phyloP scores from a whole-genome alignment of 2,329 filamentous ascomycete species.

The Fonsecaea erecta region DNA sequence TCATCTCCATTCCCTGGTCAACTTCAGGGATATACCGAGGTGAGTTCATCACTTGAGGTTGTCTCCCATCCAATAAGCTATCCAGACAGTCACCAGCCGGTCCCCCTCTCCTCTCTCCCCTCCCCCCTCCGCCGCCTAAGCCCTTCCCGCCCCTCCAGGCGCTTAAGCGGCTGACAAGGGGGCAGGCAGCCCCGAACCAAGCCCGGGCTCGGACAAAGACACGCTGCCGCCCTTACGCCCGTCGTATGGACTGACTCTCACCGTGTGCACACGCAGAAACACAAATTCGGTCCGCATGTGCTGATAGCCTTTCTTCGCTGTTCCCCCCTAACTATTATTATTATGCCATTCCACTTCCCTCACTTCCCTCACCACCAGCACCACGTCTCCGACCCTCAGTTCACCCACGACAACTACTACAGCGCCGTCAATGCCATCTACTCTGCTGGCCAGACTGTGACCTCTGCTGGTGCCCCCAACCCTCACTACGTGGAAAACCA shows the following conservation, averaged over 20 bases:
- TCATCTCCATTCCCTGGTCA: not conserved
- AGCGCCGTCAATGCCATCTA: constrained; percentile 46
- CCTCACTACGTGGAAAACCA: constrained; percentile 41
- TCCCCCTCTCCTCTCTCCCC: too few species aligned
- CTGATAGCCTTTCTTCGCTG: not conserved
- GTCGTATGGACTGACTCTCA: not conserved
- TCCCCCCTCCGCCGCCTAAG: not conserved
- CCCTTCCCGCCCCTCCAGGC: not conserved
- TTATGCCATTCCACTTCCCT: constrained; percentile 37
- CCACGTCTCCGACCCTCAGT: constrained; percentile 30
- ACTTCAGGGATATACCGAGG: not conserved
- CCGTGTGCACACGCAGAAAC: constrained; percentile 1
- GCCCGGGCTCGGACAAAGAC: constrained; percentile 2
- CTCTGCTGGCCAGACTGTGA: constrained; percentile 52
- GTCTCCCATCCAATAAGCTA: not conserved
- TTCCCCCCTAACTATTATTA: constrained; percentile 23
- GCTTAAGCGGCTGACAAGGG: constrained; percentile 16
- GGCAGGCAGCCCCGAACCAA: not conserved
- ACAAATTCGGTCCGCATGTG: constrained; percentile 8
- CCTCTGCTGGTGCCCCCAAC: constrained; percentile 52
- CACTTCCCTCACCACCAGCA: constrained; percentile 36
- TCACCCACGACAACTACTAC: constrained; percentile 35
- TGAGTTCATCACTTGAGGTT: not conserved
- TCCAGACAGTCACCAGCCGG: not conserved
- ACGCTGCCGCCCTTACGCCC: not conserved